Conservation (phyloP, 495 filamentous ascomycete genomes). For the Aspergillus ellipticus region DNA sequence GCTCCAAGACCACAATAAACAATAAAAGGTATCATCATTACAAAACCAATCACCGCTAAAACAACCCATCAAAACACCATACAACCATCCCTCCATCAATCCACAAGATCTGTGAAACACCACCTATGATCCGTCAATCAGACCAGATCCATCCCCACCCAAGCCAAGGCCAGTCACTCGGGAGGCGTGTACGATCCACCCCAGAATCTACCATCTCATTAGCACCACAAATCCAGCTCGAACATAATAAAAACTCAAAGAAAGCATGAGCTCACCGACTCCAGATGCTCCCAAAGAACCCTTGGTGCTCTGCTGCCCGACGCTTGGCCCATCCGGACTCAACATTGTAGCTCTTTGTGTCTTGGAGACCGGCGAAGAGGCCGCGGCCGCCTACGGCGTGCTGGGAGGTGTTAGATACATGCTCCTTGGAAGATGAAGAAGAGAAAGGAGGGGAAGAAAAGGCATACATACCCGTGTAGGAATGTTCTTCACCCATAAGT, state of each 20-base stretch:
- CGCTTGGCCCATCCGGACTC: conserved; percentile 39
- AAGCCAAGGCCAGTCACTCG: neutral
- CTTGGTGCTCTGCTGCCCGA: conserved; percentile 1
- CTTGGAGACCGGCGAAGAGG: conserved; percentile 45
- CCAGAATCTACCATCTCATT: neutral
- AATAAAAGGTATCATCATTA: neutral
- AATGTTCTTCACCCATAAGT: conserved; percentile 30
- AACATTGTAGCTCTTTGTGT: conserved; percentile 43
- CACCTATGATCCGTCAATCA: too few relatives aligned
- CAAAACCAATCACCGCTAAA: neutral
- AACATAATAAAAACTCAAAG: neutral
- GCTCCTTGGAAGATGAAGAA: neutral
- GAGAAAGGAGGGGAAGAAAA: neutral
- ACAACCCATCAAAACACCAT: neutral
- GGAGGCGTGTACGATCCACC: conserved; percentile 8
- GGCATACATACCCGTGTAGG: conserved; percentile 24
- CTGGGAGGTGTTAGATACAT: conserved; percentile 26
- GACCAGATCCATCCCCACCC: neutral
- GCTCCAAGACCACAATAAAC: neutral
- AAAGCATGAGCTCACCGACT: conserved; percentile 12
- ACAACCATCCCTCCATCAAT: neutral
- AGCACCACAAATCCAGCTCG: neutral
- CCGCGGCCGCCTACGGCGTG: conserved; percentile 42
- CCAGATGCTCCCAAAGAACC: conserved; percentile 11
- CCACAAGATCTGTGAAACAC: neutral